Conservation (phyloP, 1,139 yeast species). For the Saccharomyces hybrid region DNA sequence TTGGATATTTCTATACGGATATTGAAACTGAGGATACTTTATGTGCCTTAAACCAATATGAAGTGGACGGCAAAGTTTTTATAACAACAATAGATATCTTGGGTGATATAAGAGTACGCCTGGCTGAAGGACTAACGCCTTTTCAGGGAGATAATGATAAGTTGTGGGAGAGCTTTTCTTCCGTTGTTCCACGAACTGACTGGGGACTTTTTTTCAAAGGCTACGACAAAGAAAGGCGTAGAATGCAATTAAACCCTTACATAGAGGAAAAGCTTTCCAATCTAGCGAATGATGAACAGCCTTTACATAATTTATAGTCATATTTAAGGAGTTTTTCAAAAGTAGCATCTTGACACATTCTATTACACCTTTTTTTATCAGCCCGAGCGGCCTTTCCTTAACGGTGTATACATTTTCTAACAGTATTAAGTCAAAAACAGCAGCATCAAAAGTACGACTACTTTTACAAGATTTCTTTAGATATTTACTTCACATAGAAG, state of each 20-base stretch:
- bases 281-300: not conserved
- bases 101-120: not conserved
- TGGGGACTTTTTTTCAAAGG: conserved; percentile 1
- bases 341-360: not conserved
- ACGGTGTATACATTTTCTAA: not conserved
- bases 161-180: not conserved
- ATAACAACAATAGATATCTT: not conserved
- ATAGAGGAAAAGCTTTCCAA: not conserved
- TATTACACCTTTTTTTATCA: not conserved
- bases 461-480: too few species aligned
- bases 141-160: not conserved
- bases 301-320: not conserved
- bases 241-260: not conserved
- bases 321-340: not conserved
- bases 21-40: not conserved
- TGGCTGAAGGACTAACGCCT: not conserved
- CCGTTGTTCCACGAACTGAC: not conserved
- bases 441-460: not conserved
- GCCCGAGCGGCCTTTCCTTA: not conserved
- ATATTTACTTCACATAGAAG: not conserved
- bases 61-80: not conserved
- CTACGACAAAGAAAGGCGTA: not conserved
- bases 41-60: not conserved
- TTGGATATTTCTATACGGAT: not conserved
- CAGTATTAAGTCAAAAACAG: not conserved